A percentile compares a stretch with the other conserved stretches of the same genome.
Conservation (phyloP, 805 yeast species). For the Ogataea parapolymorpha region DNA sequence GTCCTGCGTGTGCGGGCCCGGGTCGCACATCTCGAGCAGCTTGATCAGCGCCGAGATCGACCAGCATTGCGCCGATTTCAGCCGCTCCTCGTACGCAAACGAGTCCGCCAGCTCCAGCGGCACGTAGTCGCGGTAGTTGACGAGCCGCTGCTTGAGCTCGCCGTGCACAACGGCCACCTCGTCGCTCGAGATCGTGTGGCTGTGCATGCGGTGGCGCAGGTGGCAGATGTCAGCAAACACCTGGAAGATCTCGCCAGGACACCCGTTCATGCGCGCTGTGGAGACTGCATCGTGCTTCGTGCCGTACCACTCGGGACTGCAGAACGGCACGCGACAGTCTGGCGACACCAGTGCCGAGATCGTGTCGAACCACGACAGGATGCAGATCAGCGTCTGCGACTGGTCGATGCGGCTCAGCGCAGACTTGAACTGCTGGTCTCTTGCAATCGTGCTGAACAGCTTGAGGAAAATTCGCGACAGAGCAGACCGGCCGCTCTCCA, state of each 20-base stretch:
- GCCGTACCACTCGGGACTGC: slow-evolving; percentile 54
- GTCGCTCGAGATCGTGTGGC: slow-evolving; percentile 1
- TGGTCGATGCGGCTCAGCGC: slow-evolving; percentile 47
- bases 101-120: slow-evolving; percentile 25
- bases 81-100: slow-evolving; percentile 37
- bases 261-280: slow-evolving; percentile 54
- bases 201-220: slow-evolving; percentile 24
- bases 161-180: slow-evolving; percentile 18
- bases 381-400: slow-evolving; percentile 45
- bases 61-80: slow-evolving; percentile 59
- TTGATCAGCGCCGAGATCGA: slow-evolving; percentile 37
- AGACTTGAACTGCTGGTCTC: slow-evolving; percentile 41
- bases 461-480: slow-evolving; percentile 47
- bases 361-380: slow-evolving; percentile 60
- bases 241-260: slow-evolving; percentile 55
- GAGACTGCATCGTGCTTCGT: slow-evolving; percentile 39
- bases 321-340: slow-evolving; percentile 53
- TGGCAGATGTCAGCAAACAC: slow-evolving; percentile 44
- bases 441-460: slow-evolving; percentile 47
- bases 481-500: slow-evolving; percentile 54
- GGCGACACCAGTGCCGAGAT: slow-evolving; percentile 54
- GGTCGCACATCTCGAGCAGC: slow-evolving; percentile 25
- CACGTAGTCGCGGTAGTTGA: slow-evolving; percentile 49
- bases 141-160: slow-evolving; percentile 33
- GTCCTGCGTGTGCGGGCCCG: slow-evolving; percentile 18